Percentiles rank a stretch among this genome's conserved stretches.
These are phyloP conservation scores for Malus hybrid DNA, from an alignment of 331 rosid species.

Conservation along the genomic window DNA sequence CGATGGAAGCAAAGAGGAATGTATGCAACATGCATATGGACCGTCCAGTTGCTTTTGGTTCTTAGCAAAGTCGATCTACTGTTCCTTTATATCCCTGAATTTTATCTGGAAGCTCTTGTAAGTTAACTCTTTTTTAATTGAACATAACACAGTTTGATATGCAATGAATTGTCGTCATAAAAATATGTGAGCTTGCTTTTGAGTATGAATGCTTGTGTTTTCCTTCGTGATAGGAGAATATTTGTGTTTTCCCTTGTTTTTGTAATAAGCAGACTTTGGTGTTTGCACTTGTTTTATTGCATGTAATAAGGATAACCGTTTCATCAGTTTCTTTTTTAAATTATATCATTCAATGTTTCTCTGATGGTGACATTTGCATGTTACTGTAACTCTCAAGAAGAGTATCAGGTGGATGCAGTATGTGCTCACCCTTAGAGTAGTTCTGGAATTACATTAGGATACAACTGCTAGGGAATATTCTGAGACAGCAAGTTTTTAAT, in stretches of 20 bases:
- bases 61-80: constrained; percentile 79
- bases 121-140: constrained; percentile 14
- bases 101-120: constrained; percentile 89
- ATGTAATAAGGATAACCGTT: not conserved
- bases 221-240: not conserved
- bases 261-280: not conserved
- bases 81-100: constrained; percentile 78
- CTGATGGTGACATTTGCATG: not conserved
- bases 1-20: constrained; percentile 97
- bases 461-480: not conserved
- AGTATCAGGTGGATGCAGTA: not conserved
- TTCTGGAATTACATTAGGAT: not conserved
- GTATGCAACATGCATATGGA: constrained; percentile 98
- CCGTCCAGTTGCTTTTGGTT: constrained; percentile 86
- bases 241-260: not conserved
- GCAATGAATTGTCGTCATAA: not conserved
- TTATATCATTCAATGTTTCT: not conserved
- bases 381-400: not conserved
- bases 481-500: not conserved
- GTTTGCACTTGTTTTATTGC: not conserved
- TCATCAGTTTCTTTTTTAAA: not conserved
- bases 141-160: not conserved
- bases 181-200: not conserved
- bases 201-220: not conserved
- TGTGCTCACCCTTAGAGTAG: not conserved